These are phyloP conservation scores for Flueggea neowawraea DNA, from an alignment of 441 rosid species.

Conservation along the genomic window DNA sequence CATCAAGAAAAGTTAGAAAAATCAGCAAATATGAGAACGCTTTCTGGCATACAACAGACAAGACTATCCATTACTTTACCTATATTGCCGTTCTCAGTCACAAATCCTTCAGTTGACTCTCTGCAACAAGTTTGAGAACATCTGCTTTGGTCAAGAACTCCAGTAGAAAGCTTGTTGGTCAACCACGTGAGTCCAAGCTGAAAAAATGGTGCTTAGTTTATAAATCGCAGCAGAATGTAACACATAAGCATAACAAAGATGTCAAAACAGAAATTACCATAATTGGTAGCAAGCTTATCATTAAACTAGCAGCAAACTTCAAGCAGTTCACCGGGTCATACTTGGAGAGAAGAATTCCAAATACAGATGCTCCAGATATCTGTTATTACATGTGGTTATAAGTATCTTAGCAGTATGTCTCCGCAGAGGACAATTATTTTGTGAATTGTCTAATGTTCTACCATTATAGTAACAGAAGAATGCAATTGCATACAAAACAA, in stretches of 20 bases:
- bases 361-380: constrained; percentile 84
- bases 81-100: constrained; percentile 29
- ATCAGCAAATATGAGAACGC: constrained; percentile 9
- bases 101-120: constrained; percentile 26
- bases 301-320: constrained; percentile 69
- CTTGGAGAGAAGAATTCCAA: constrained; percentile 80
- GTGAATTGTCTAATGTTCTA: neutral
- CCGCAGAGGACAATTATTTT: neutral
- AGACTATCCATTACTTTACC: constrained; percentile 33
- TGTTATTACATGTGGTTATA: constrained; percentile 21
- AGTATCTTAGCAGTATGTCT: constrained; percentile 5
- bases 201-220: constrained; percentile 12
- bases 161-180: constrained; percentile 76
- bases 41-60: constrained; percentile 2
- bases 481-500: too few species aligned
- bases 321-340: constrained; percentile 83
- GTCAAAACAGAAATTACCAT: constrained; percentile 50
- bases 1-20: constrained; percentile 11
- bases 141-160: constrained; percentile 86
- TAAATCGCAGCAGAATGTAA: constrained; percentile 6
- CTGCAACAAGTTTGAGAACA: constrained; percentile 45
- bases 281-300: constrained; percentile 70
- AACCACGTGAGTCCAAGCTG: constrained; percentile 75
- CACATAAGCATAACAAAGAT: neutral
- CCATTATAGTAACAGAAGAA: too few species aligned